Percentiles rank a stretch among this genome's conserved stretches.
These are phyloP conservation scores for Conringia planisiliqua DNA, from an alignment of 345 rosid species.

Conservation along the genomic window DNA sequence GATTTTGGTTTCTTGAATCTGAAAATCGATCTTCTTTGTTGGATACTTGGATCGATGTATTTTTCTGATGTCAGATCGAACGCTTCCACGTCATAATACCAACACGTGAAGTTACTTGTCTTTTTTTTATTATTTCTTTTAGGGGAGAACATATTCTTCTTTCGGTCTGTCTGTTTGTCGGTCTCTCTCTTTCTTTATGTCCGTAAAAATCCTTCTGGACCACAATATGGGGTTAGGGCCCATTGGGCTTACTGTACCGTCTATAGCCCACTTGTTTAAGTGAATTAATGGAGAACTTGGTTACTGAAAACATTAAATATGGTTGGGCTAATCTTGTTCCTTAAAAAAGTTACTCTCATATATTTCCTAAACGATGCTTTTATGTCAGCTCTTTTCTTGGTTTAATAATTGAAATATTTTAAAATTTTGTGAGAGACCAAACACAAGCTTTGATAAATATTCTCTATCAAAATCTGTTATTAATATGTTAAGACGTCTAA, in stretches of 20 bases:
- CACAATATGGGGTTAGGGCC: background rate
- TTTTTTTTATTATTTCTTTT: conserved; percentile 2
- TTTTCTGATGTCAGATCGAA: conserved; percentile 19
- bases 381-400: background rate
- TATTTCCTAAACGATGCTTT: background rate
- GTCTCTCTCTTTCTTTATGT: background rate
- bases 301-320: background rate
- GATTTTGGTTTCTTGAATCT: conserved; percentile 12
- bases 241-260: background rate
- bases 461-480: background rate
- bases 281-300: background rate
- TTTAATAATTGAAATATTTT: background rate
- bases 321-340: background rate
- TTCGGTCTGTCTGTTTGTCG: conserved; percentile 28
- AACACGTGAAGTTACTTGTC: conserved; percentile 27
- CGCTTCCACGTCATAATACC: conserved; percentile 23
- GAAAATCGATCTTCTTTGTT: conserved; percentile 11
- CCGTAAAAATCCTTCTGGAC: background rate
- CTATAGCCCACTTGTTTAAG: background rate
- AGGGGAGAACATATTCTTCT: conserved; percentile 13
- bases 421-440: background rate
- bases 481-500: background rate
- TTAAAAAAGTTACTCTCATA: background rate
- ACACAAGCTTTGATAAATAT: background rate
- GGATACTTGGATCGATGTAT: background rate